Percentiles rank a stretch among this genome's conserved stretches.
Conservation (phyloP, 176 grass and related monocot species). For the Melocanna baccifera region DNA sequence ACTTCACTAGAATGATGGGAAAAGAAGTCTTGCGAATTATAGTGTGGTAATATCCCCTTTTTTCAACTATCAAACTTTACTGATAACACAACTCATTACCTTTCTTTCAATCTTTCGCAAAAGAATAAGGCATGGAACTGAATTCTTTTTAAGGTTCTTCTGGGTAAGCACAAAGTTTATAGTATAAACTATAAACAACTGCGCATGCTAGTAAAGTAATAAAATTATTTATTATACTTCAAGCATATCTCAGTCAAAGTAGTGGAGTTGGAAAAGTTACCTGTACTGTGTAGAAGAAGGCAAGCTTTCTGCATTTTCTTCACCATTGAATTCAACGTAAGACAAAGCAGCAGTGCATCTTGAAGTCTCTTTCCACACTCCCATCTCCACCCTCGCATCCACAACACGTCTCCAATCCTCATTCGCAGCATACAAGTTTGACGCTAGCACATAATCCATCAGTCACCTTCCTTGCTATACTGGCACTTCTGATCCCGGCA, state of each 20-base stretch:
- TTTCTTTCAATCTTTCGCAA: background rate
- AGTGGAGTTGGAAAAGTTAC: background rate
- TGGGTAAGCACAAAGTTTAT: background rate
- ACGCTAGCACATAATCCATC: slow-evolving; percentile 48
- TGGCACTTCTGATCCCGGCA: slow-evolving; percentile 49
- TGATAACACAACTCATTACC: background rate
- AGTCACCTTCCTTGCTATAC: slow-evolving; percentile 44
- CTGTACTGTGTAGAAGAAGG: background rate
- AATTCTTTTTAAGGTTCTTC: background rate
- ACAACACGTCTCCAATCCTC: slow-evolving; percentile 50
- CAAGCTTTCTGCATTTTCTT: slow-evolving; percentile 29
- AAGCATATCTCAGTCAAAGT: background rate
- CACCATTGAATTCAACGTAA: slow-evolving; percentile 32
- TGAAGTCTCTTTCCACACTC: slow-evolving; percentile 24
- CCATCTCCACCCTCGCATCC: slow-evolving; percentile 49
- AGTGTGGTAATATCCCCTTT: background rate
- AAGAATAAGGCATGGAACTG: background rate
- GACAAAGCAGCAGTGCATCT: slow-evolving; percentile 15
- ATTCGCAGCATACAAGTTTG: slow-evolving; percentile 52
- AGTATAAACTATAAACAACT: background rate
- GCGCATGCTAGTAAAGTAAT: background rate
- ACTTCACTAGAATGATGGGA: background rate
- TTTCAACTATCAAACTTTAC: background rate
- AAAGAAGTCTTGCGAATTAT: background rate
- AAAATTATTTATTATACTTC: background rate